Evolutionary conservation across 139 green algal genomes (phyloP).

Genomic region (Picochlorum sp.): DNA sequence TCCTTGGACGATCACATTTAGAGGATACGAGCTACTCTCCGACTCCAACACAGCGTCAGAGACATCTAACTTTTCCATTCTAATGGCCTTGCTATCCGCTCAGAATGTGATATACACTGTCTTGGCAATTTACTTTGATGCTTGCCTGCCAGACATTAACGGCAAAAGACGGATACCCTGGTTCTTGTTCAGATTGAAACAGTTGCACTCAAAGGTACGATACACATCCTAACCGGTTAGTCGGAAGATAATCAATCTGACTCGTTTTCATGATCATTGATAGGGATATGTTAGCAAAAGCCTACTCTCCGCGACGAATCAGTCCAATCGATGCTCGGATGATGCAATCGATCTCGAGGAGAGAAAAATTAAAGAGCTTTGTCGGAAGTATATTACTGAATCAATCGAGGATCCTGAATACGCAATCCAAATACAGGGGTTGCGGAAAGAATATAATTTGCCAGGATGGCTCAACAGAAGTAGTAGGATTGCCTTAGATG

Average conservation of each 20-base stretch:
- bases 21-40: constrained; percentile 41
- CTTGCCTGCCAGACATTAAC: constrained; percentile 59
- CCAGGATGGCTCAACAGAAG: neutral
- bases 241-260: no score
- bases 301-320: neutral
- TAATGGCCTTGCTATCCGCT: constrained; percentile 1
- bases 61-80: neutral
- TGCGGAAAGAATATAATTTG: constrained; percentile 46
- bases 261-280: no score
- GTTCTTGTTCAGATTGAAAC: constrained; percentile 35
- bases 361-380: constrained; percentile 8
- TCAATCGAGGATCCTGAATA: constrained; percentile 4
- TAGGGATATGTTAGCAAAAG: no score
- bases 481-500: neutral
- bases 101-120: constrained; percentile 43
- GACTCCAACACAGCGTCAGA: neutral
- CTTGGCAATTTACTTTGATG: constrained; percentile 72
- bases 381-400: constrained; percentile 2
- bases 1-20: constrained; percentile 68
- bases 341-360: constrained; percentile 20
- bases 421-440: constrained; percentile 57
- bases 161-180: constrained; percentile 24
- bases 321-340: constrained; percentile 9
- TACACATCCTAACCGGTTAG: no score
- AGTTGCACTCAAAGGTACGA: no score